Base-by-base conservation (phyloP, 495 filamentous ascomycete genomes). In the Cudoniella acicularis region DNA sequence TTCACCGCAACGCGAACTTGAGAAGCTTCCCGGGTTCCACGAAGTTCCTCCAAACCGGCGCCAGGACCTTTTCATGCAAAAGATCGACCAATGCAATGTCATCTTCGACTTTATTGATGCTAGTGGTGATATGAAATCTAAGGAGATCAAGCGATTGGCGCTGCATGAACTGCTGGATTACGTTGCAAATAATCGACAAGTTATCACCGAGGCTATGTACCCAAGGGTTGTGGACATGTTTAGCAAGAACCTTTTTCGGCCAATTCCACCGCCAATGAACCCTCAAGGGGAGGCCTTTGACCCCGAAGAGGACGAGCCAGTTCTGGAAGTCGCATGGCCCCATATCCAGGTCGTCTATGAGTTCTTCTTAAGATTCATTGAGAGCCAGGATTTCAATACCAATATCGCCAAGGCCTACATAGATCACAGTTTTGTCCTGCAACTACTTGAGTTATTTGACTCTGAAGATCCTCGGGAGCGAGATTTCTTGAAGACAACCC, bases 71-170 rank as follows among this genome's bases (percentile, higher is more conserved):
- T 99, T 99, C 76, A 96, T 99, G 93, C 92, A 98, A 72, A 99
- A 99, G 81, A 95, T 99, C 67, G 94, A 98, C 68, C 94, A 99
- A 73, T 99, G 94, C 79, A 99, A 99, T 69, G 95, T 99, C 74
- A 99, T 99, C 64, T 99, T 99, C 67, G 94, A 99, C 73, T 99
- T 99, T 77, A 99, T 97, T 72, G 94, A 99, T 69, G 91, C 95
- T 41, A 95, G 90, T 60, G 92, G 87, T 53, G 94, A 99, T 67
- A 98, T 98, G 93, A 98, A 98, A 72, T 96, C 93, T n/a, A 99
- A 99, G 73, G 94, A 99, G 75, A 97, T 99, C 79, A 99, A 99
- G 80, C 84, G 94, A 64, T 75, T 99, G 67, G 95, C 94, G 48
- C 83, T 99, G 43, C 94, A 99, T 67, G 94, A 99, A 69, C 81